Evolutionary conservation across 2,329 filamentous ascomycete genomes (phyloP).

Genomic region (Colletotrichum siamense): DNA sequence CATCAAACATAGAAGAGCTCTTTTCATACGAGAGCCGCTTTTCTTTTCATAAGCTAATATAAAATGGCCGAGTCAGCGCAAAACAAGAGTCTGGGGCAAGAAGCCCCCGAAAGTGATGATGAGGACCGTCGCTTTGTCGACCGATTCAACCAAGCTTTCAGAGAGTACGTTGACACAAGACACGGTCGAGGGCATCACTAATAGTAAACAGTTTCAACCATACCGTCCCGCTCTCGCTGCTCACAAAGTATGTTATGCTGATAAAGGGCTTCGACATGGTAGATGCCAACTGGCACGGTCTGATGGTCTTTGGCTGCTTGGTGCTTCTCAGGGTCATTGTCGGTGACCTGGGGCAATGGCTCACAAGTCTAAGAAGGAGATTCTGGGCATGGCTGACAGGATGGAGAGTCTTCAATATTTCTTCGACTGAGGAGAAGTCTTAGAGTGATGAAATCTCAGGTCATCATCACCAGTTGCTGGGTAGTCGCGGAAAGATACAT

Average conservation of each 20-base stretch:
- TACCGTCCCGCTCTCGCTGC: neutral
- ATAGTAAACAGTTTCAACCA: rapidly evolving
- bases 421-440: neutral
- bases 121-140: neutral
- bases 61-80: neutral
- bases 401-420: neutral
- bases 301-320: neutral
- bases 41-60: rapidly evolving
- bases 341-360: neutral
- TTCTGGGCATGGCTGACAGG: neutral
- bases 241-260: neutral
- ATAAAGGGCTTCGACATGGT: neutral
- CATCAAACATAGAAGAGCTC: neutral
- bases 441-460: neutral
- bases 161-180: neutral
- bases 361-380: neutral
- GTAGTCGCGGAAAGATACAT: neutral
- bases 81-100: neutral
- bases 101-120: neutral
- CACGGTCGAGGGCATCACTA: rapidly evolving
- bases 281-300: neutral
- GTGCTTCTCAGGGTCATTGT: neutral
- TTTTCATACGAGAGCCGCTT: neutral
- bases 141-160: neutral
- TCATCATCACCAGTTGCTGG: neutral